Evolutionary conservation across 2,329 filamentous ascomycete species (phyloP), one percentile per base, ranked within the genome.

Genomic region (Diplodia intermedia): DNA sequence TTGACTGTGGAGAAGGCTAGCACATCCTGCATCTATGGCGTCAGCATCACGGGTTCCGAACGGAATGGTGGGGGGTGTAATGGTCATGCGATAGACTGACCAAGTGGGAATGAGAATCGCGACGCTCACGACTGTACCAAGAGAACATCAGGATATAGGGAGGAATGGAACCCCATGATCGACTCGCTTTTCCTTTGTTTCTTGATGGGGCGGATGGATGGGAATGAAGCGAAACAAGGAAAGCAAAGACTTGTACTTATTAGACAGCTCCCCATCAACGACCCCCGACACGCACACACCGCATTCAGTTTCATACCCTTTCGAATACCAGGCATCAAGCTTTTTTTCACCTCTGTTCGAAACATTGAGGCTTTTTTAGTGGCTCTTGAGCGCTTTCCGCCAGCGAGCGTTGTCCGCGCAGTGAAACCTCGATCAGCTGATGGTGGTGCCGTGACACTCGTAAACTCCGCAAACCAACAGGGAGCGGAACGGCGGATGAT

Each of bases 81-180:
- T 20, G 54, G 54, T 56, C 54, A 56, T 56, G n/a, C 31, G 54
- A 56, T 40, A 18, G 6, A 56, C 31, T 55, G 8, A 29, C 31
- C 20, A 26, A 26, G 26, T 29, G 54, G 18, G 54, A 56, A 56
- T 36, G 54, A 56, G 54, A n/a, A 31, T 56, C 26, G 53, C 54
- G 15, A 31, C 52, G 54, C 18, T 56, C 54, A 56, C 54, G 54
- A 56, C 54, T 56, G 29, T 47, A 53, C 50, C 50, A 53, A 26
- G 29, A 29, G 29, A 18, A 1, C 2, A 38, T 11, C 43, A 47
- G n/a, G 43, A 47, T 3, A 11, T 11, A 7, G 43, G 43, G 18
- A 47, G 43, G 18, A 20, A 47, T 1, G 20, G 50, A 26, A 6
- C 20, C 20, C 15, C 18, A 26, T 29, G 50, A 53, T 53, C 14